phyloP scores from a whole-genome alignment of 116 monocot species.

The Posidonia oceanica region DNA sequence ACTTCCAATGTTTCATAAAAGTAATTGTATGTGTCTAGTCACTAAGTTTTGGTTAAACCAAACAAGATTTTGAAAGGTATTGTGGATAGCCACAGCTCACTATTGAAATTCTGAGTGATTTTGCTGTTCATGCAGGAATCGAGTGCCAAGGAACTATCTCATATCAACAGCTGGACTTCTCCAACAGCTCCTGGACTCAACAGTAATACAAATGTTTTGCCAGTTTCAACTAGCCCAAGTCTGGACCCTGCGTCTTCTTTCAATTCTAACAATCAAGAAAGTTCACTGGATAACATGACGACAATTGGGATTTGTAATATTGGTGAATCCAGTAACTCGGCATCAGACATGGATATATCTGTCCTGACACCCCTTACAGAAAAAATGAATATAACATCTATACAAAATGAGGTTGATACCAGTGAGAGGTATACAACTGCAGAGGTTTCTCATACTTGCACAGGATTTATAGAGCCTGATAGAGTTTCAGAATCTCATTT shows the following conservation, averaged over 20 bases:
- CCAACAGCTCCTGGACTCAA: background rate
- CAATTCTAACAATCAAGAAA: background rate
- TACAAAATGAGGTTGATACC: conserved; percentile 3
- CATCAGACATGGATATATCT: conserved; percentile 15
- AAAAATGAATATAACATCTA: conserved; percentile 41
- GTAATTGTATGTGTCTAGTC: too few relatives aligned
- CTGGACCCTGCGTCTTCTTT: conserved; percentile 10
- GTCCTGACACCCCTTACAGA: conserved; percentile 38
- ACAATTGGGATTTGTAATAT: background rate
- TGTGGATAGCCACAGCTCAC: too few relatives aligned
- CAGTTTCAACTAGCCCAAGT: conserved; percentile 7
- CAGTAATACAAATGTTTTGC: background rate
- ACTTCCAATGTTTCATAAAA: too few relatives aligned
- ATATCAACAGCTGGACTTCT: conserved; percentile 3
- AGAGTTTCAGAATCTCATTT: conserved; percentile 37
- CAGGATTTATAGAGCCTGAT: conserved; percentile 44
- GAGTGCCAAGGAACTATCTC: background rate
- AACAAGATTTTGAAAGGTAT: too few relatives aligned
- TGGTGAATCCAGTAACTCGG: conserved; percentile 9
- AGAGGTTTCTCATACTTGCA: conserved; percentile 20
- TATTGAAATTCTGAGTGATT: background rate
- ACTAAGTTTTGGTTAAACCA: too few relatives aligned
- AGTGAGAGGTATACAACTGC: conserved; percentile 1
- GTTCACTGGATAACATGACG: background rate
- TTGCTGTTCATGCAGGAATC: conserved; percentile 6